Conservation (phyloP, 495 filamentous ascomycete genomes). For the Lasiosphaeria ovina region DNA sequence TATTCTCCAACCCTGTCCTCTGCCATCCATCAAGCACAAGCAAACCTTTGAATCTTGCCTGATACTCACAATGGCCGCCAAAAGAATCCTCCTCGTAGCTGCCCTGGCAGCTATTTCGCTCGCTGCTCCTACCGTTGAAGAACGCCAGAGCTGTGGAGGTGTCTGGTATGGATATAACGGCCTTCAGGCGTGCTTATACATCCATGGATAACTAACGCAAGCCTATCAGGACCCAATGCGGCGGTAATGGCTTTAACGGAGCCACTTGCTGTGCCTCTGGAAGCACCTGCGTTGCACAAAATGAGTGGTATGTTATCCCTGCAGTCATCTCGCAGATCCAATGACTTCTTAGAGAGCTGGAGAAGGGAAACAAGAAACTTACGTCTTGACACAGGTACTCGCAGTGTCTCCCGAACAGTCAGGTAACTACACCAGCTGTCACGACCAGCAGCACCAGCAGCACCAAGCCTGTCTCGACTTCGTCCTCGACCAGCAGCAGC, state of each 20-base stretch:
- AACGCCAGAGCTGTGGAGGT: constrained; percentile 37
- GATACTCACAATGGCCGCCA: constrained; percentile 26
- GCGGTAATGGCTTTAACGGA: constrained; percentile 47
- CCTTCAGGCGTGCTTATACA: too few species aligned
- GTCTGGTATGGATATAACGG: constrained; percentile 28
- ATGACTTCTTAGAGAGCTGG: too few species aligned
- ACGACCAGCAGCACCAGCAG: constrained; percentile 17
- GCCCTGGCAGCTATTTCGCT: constrained; percentile 36
- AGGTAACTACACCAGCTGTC: constrained; percentile 22
- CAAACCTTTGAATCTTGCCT: constrained; percentile 3
- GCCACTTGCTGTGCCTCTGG: constrained; percentile 47
- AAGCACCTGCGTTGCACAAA: constrained; percentile 43
- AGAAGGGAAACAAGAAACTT: too few species aligned
- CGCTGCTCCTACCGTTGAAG: constrained; percentile 41
- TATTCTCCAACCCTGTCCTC: constrained; percentile 8
- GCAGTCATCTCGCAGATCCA: too few species aligned
- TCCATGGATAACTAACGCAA: constrained; percentile 3
- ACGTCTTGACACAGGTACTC: constrained; percentile 30
- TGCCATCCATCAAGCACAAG: constrained; percentile 5
- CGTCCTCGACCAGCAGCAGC: constrained; percentile 17
- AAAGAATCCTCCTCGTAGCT: constrained; percentile 27
- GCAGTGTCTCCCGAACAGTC: constrained; percentile 43
- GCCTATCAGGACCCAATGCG: constrained; percentile 45
- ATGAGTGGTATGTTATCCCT: constrained; percentile 27
- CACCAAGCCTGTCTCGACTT: constrained; percentile 5